Conservation (phyloP, 139 green algal species). For the Auxenochlorella protothecoides region DNA sequence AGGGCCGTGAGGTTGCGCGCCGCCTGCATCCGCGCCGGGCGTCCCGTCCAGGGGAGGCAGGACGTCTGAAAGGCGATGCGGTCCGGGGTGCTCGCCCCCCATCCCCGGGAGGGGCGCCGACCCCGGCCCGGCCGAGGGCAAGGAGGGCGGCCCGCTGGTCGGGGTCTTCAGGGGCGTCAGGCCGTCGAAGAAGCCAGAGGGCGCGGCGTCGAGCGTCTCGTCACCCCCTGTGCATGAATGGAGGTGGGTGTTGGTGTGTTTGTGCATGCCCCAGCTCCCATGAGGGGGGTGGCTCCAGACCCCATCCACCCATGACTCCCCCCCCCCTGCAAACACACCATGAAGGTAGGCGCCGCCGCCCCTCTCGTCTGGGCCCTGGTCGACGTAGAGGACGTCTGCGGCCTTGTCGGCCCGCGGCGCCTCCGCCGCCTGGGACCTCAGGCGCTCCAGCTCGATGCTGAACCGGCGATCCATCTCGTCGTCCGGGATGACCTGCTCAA, state of each 20-base stretch:
- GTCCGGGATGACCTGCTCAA: neutral
- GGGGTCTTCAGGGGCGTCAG: no score
- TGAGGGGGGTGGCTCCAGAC: no score
- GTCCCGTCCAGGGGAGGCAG: neutral
- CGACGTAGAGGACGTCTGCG: no score
- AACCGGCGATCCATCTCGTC: conserved; percentile 26
- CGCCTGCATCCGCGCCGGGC: neutral
- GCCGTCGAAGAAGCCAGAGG: no score
- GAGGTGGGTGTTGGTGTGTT: no score
- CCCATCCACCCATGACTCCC: neutral
- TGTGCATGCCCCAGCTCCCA: no score
- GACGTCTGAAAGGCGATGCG: neutral
- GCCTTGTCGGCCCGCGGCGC: neutral
- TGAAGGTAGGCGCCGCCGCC: neutral
- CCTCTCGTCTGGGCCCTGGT: neutral
- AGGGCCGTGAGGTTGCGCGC: neutral
- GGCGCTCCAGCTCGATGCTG: conserved; percentile 30
- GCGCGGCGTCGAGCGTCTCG: no score
- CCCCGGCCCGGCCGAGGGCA: no score
- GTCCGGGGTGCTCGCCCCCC: neutral
- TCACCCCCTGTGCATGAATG: no score
- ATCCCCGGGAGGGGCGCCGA: no score
- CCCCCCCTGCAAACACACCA: neutral
- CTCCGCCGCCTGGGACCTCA: conserved; percentile 22
- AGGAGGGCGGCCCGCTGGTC: no score